Conservation (phyloP, 2,329 filamentous ascomycete genomes). For the Domatiomyces catenatus region DNA sequence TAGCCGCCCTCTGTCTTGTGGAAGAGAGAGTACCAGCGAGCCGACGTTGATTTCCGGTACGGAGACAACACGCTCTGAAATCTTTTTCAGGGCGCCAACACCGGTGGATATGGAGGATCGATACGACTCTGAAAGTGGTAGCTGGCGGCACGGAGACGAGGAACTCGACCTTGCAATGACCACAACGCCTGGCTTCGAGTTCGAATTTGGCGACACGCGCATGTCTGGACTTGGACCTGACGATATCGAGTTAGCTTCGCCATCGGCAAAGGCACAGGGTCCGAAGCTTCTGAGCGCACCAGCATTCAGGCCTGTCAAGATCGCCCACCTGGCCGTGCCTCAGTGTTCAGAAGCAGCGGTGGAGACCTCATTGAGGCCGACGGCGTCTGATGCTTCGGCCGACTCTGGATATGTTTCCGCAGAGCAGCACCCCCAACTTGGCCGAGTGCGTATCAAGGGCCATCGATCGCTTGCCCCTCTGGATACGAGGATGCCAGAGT, state of each 20-base stretch:
- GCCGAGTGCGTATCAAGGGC: neutral
- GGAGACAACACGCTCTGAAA: conserved; percentile 1
- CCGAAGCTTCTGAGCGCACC: neutral
- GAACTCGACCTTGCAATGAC: conserved; percentile 8
- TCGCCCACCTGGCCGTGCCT: conserved; percentile 2
- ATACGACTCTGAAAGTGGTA: conserved; percentile 9
- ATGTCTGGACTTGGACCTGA: neutral
- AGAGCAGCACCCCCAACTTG: neutral
- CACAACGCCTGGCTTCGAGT: conserved; percentile 5
- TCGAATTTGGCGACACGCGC: neutral
- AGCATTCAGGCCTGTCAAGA: conserved; percentile 4
- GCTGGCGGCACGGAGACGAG: conserved; percentile 11
- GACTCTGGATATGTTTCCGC: conserved; percentile 9
- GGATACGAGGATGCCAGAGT: conserved; percentile 4
- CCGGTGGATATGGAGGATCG: conserved; percentile 7
- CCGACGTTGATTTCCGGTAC: conserved; percentile 1
- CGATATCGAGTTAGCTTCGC: neutral
- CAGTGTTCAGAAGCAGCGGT: neutral
- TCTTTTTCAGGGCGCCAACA: conserved; percentile 3
- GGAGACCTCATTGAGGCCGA: conserved; percentile 5
- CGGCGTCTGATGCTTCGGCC: conserved; percentile 8
- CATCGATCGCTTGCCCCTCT: neutral
- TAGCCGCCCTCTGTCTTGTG: conserved; percentile 7
- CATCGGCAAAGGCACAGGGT: conserved; percentile 1
- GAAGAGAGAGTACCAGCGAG: neutral